These are phyloP conservation scores for Musa balbisiana DNA, from an alignment of 202 grass and related monocot species.

Conservation along the genomic window DNA sequence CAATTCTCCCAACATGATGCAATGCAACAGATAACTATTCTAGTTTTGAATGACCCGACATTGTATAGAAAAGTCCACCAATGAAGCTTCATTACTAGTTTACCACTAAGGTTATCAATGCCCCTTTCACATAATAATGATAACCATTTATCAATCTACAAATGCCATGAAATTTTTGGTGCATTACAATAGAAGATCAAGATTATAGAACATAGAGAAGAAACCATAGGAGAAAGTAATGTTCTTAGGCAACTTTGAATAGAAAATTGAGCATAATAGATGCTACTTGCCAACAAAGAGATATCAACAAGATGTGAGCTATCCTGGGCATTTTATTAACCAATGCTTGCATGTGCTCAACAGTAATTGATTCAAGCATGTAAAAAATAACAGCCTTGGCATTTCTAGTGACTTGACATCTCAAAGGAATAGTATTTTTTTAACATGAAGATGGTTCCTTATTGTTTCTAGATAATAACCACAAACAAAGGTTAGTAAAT, in stretches of 20 bases:
- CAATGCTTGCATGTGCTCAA: slow-evolving; percentile 24
- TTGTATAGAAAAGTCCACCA: slow-evolving; percentile 56
- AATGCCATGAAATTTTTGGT: slow-evolving; percentile 66
- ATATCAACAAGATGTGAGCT: slow-evolving; percentile 52
- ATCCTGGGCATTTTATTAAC: slow-evolving; percentile 73
- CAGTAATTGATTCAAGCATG: too few relatives aligned
- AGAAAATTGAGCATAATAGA: slow-evolving; percentile 64
- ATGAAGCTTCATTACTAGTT: slow-evolving; percentile 25
- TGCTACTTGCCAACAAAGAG: slow-evolving; percentile 47
- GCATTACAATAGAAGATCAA: slow-evolving; percentile 54
- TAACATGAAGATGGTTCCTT: too few relatives aligned
- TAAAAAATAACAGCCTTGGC: too few relatives aligned
- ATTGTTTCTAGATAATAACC: too few relatives aligned
- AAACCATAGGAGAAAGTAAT: slow-evolving; percentile 43
- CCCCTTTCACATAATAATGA: slow-evolving; percentile 34
- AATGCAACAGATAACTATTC: slow-evolving; percentile 61
- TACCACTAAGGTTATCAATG: slow-evolving; percentile 27
- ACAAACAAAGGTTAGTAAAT: too few relatives aligned
- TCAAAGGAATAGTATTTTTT: too few relatives aligned
- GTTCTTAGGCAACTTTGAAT: slow-evolving; percentile 38
- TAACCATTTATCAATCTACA: slow-evolving; percentile 78
- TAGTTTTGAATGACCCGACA: slow-evolving; percentile 81
- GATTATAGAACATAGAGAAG: slow-evolving; percentile 40
- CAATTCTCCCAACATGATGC: slow-evolving; percentile 58
- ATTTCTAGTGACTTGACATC: too few relatives aligned